phyloP scores from a whole-genome alignment of 2,329 filamentous ascomycete species.

The Blastomyces parvus region DNA sequence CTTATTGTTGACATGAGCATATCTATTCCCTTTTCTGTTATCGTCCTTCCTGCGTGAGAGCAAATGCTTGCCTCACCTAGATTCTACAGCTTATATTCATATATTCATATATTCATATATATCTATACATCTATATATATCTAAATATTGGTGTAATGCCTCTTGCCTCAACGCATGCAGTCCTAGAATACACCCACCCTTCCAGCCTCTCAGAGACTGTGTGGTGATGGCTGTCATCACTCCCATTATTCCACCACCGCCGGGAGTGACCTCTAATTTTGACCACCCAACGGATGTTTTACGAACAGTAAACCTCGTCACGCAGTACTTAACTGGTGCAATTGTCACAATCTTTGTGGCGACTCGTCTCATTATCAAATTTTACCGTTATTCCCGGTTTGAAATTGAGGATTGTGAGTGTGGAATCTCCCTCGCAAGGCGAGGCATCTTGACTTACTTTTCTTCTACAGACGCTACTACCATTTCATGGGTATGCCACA shows the following conservation, averaged over 20 bases:
- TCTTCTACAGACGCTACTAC: slow-evolving; percentile 11
- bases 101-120: not conserved
- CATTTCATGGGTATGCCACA: slow-evolving; percentile 17
- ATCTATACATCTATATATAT: not conserved
- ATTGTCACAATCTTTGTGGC: slow-evolving; percentile 26
- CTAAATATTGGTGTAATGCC: not conserved
- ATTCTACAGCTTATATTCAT: not conserved
- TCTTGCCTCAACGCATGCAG: not conserved
- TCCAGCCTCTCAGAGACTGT: not conserved
- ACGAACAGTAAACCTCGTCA: slow-evolving; percentile 27
- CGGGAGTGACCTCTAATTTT: slow-evolving; percentile 17
- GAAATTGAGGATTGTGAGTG: slow-evolving; percentile 29
- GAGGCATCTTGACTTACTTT: not conserved
- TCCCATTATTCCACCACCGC: slow-evolving; percentile 14
- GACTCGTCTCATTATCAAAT: slow-evolving; percentile 25
- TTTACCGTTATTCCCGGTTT: slow-evolving; percentile 25
- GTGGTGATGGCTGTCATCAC: not conserved
- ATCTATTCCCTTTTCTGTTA: not conserved
- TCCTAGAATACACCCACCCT: not conserved
- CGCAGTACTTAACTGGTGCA: slow-evolving; percentile 29
- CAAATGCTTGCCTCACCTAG: not conserved
- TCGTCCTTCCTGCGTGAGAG: not conserved
- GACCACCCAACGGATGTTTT: slow-evolving; percentile 22
- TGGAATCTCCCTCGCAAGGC: not conserved
- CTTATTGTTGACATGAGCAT: not conserved